Conservation (phyloP, 345 rosid species). For the Jatropha curcas region DNA sequence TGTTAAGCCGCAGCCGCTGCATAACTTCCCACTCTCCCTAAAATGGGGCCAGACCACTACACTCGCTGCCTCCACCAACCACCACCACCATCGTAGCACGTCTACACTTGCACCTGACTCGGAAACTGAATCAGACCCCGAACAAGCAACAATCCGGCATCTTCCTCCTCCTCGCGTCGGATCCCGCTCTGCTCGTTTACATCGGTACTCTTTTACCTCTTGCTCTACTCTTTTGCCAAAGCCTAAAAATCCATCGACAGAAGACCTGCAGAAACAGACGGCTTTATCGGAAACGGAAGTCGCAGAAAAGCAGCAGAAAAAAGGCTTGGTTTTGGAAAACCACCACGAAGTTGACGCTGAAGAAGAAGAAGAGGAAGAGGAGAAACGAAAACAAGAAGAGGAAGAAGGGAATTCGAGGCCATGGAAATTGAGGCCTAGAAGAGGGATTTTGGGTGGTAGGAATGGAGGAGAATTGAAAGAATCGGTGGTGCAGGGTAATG, state of each 20-base stretch:
- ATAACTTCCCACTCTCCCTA: constrained; percentile 64
- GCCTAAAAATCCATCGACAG: constrained; percentile 1
- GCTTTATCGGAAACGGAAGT: constrained; percentile 1
- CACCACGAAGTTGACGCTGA: constrained; percentile 24
- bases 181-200: constrained; percentile 64
- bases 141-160: constrained; percentile 27
- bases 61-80: constrained; percentile 14
- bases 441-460: constrained; percentile 5
- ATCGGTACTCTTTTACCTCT: constrained; percentile 46
- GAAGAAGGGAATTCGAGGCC: constrained; percentile 36
- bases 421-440: constrained; percentile 87
- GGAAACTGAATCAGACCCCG: constrained; percentile 34
- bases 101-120: constrained; percentile 10
- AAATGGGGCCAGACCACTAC: constrained; percentile 51
- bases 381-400: constrained; percentile 1
- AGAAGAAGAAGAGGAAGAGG: constrained; percentile 34
- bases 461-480: constrained; percentile 21
- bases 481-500: constrained; percentile 14
- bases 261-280: constrained; percentile 11
- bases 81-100: background rate
- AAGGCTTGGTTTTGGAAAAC: constrained; percentile 18
- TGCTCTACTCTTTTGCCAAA: constrained; percentile 24
- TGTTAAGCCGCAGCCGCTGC: constrained; percentile 69
- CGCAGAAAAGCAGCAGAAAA: constrained; percentile 22
- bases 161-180: constrained; percentile 43